Conservation (phyloP, 2,329 filamentous ascomycete species). For the Catunica adiposa region DNA sequence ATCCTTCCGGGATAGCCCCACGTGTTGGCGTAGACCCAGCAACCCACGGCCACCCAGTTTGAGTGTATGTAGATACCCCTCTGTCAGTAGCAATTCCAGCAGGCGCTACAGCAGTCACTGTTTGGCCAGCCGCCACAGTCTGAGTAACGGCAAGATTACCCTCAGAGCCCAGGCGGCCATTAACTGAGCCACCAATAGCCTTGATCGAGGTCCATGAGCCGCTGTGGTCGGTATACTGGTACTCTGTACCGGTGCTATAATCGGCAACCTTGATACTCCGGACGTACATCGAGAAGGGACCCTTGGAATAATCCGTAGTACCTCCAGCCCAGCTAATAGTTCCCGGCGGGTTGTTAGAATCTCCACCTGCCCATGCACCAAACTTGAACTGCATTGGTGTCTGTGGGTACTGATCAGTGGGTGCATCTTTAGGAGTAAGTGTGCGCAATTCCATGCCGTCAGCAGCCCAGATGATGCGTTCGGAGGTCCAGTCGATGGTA, state of each 20-base stretch:
- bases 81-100: constrained; percentile 47
- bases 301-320: constrained; percentile 63
- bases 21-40: constrained; percentile 35
- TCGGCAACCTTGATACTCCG: constrained; percentile 62
- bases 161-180: constrained; percentile 44
- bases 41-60: constrained; percentile 54
- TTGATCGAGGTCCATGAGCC: constrained; percentile 71
- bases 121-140: constrained; percentile 34
- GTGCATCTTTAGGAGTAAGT: constrained; percentile 51
- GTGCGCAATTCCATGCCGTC: constrained; percentile 63
- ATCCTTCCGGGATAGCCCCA: constrained; percentile 54
- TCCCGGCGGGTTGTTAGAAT: constrained; percentile 58
- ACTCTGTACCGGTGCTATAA: constrained; percentile 81
- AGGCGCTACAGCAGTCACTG: constrained; percentile 52
- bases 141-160: constrained; percentile 35
- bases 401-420: constrained; percentile 69
- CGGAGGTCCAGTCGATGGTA: constrained; percentile 75
- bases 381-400: constrained; percentile 91
- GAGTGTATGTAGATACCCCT: constrained; percentile 34
- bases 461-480: constrained; percentile 75
- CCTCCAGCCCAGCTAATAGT: constrained; percentile 86
- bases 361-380: constrained; percentile 83
- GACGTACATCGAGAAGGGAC: constrained; percentile 76
- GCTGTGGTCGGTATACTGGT: constrained; percentile 62
- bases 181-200: constrained; percentile 62